Evolutionary conservation across 495 filamentous ascomycete genomes (phyloP), one percentile per base, ranked within the genome.

Genomic region (Penicillium robsamsonii): DNA sequence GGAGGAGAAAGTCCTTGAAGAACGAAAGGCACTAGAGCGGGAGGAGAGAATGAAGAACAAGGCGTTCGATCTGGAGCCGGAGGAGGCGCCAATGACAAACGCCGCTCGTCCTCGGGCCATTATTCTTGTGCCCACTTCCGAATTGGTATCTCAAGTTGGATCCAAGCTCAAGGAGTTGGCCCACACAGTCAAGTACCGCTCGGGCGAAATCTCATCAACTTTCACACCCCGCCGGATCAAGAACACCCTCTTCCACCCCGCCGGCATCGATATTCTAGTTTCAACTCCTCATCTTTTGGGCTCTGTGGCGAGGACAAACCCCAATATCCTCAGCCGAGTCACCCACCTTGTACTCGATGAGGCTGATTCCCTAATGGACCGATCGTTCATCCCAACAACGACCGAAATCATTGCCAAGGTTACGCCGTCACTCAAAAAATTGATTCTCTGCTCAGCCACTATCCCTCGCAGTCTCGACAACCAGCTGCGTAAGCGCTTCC

Each of bases 371-470:
- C 84, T 98, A 12, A 82, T 97, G 65, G 95, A 98, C 70, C 88
- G 91, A 49, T 91, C 89, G 30, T 98, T 98, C 77, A 73, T 86
- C 2, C 87, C 89, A 2, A 86, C 86, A 27, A 97, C 95, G 1
- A 87, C 83, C 13, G 80, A 83, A 46, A 86, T 97, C 56, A 81
- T 97, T 57, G 87, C 92, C 65, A 85, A 88, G 58, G 79, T 82
- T 4, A 78, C 84, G 2, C 87, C 91, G 2, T 91, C 89, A 0
- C 78, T 97, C 9, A 82, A 88, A 56, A 91, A 96, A 65, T 79
- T 97, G n/a, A 82, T 98, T 22, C 84, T 97, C 54, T 97, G 94
- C 77, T 97, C 94, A 4, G 94, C 94, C 56, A 98, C 94, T 12
- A 97, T 98, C 58, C 94, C 94, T 2, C 83, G 85, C 52, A 87